Base-by-base conservation (phyloP, 208 protist species). In the Leishmania braziliensis region DNA sequence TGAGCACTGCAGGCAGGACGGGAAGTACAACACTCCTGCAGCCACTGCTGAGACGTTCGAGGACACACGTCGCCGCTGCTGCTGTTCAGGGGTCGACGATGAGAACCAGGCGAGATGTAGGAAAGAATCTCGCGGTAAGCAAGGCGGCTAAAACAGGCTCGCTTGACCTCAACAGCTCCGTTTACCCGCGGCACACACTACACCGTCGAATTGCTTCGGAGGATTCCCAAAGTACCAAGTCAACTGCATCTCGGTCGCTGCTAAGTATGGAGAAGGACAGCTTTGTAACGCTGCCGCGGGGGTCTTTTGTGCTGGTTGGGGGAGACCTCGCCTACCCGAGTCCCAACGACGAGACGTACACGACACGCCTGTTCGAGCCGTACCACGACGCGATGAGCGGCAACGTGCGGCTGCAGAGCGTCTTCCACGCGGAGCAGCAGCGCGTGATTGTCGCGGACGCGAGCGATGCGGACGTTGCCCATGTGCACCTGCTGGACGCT, bases 311-410 rank as follows among this genome's bases (percentile, higher is more conserved):
- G 51, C 36, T 98, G 9, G 75, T 97, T 23, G 95, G 93, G 10
- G 95, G 95, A 65, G 95, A 98, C 74, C 80, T 98, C 12, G 92
- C 91, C 5, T 98, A 98, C 84, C 95, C 95, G 3, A 91, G 87
- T 62, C 92, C 92, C 5, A 90, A 86, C 43, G 85, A 93, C 46
- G 89, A 95, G 69, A 96, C 87, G 29, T 97, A 96, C 85, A 75
- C 79, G 70, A 89, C 83, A 62, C 91, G 95, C 0, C 87, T 98
- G n/a, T 88, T 95, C 53, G 90, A 88, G 79, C 92, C 92, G 36
- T 95, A 95, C 82, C 77, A 79, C 58, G 90, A 95, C 72, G 91
- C 92, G 26, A 84, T 95, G 33, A 53, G 89, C 10, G 78, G 86
- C 39, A 91, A 86, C 79, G 63, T 63, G 43, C 68, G 81, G 48